Percentiles rank a stretch among this genome's conserved stretches.
These are phyloP conservation scores for Phytopythium litorale DNA, from an alignment of 352 stramenopile species.

Conservation along the genomic window DNA sequence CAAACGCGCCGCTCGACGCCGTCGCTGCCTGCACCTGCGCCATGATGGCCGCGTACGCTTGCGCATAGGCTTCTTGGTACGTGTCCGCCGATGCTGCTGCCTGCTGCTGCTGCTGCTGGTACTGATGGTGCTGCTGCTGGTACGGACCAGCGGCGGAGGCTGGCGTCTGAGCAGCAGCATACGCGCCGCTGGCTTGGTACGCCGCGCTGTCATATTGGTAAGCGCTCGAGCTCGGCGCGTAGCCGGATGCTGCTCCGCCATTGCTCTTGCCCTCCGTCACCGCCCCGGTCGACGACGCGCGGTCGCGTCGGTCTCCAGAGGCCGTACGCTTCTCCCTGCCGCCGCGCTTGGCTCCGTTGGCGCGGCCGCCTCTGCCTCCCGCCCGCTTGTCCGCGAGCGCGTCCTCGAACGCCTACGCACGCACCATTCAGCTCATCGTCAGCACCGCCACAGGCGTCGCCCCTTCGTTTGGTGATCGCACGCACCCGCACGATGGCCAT, in stretches of 20 bases:
- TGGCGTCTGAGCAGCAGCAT: not conserved
- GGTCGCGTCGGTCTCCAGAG: not conserved
- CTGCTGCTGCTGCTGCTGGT: constrained; percentile 15
- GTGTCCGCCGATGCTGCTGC: constrained; percentile 22
- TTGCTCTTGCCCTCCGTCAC: not conserved
- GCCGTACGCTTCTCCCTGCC: not conserved
- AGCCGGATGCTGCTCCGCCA: not conserved
- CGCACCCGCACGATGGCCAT: constrained; percentile 74
- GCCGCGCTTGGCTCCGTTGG: constrained; percentile 11
- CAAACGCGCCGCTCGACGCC: not conserved
- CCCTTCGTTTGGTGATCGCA: not conserved
- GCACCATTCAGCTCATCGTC: not conserved
- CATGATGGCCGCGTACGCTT: constrained; percentile 65
- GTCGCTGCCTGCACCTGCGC: constrained; percentile 38
- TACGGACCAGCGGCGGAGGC: not conserved
- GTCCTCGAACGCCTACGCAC: constrained; percentile 75
- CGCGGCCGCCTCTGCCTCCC: constrained; percentile 9
- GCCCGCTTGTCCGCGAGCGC: constrained; percentile 45
- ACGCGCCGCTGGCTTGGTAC: not conserved
- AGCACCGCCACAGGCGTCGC: not conserved
- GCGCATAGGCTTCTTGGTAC: constrained; percentile 63
- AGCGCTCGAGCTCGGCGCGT: not conserved
- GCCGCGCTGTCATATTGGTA: not conserved
- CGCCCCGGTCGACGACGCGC: not conserved
- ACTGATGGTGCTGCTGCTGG: constrained; percentile 11